phyloP scores from a whole-genome alignment of 2,329 filamentous ascomycete genomes.

The Trichoderma citrinoviride region DNA sequence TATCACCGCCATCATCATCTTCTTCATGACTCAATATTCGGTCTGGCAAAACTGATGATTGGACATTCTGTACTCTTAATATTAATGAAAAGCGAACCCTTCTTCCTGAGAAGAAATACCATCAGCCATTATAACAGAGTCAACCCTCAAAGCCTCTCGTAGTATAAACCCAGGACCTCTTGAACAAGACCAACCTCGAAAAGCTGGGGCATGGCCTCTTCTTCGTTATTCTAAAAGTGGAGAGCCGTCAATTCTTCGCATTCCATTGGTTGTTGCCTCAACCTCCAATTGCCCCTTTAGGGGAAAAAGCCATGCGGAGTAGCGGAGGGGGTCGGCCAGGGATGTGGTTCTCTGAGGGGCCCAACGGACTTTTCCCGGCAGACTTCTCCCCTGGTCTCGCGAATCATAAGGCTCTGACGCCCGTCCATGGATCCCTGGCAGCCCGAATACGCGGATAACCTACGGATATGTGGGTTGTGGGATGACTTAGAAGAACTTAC shows the following conservation, averaged over 20 bases:
- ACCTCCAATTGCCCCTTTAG: constrained; percentile 3
- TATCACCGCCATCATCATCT: background rate
- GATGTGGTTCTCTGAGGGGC: background rate
- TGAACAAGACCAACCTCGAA: background rate
- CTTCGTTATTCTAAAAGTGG: constrained; percentile 18
- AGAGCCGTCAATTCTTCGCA: background rate
- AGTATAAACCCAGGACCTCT: background rate
- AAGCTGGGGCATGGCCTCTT: constrained; percentile 16
- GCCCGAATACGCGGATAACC: background rate
- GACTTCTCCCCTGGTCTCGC: background rate
- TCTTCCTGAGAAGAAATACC: background rate
- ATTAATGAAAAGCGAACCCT: background rate
- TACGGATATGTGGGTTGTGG: background rate
- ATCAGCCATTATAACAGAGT: background rate
- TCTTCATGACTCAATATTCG: background rate
- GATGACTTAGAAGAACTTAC: background rate
- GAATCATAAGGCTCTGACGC: background rate
- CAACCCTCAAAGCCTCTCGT: background rate
- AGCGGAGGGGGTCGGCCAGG: background rate
- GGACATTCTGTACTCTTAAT: background rate
- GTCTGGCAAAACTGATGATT: background rate
- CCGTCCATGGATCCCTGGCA: background rate
- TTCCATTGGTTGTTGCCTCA: background rate
- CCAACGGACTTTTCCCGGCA: background rate
- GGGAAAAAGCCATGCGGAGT: constrained; percentile 3